These are phyloP conservation scores for Globisporangium rhizosaccharum DNA, from an alignment of 352 stramenopile genomes.

Conservation along the genomic window DNA sequence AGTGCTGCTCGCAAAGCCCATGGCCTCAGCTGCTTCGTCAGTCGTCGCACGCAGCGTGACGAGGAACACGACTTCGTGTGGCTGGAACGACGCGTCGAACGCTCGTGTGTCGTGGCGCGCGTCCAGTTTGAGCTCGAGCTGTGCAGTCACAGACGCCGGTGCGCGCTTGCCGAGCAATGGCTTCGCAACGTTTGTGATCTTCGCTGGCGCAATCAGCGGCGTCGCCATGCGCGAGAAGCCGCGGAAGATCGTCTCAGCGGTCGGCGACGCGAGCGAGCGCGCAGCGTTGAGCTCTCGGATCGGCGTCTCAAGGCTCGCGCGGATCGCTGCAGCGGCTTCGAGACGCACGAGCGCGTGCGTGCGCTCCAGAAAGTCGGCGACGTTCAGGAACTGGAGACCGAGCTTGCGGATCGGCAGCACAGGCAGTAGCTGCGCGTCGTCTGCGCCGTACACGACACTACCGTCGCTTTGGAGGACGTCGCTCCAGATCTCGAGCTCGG, in stretches of 20 bases:
- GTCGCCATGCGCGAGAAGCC: constrained; percentile 41
- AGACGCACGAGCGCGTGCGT: constrained; percentile 90
- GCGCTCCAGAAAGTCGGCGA: constrained; percentile 92
- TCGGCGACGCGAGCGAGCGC: constrained; percentile 28
- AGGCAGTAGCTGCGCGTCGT: constrained; percentile 31
- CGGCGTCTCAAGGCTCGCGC: constrained; percentile 79
- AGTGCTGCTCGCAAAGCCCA: constrained; percentile 39
- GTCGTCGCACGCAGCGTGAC: constrained; percentile 67
- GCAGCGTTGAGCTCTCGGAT: constrained; percentile 70
- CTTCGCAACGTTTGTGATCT: constrained; percentile 83
- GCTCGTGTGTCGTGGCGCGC: constrained; percentile 28
- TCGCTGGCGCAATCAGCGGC: constrained; percentile 29
- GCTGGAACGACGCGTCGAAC: constrained; percentile 86
- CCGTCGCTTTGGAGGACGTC: constrained; percentile 29
- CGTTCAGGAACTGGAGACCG: constrained; percentile 93
- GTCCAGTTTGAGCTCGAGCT: constrained; percentile 86
- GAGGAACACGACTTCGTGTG: constrained; percentile 95
- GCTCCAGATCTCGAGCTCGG: constrained; percentile 88
- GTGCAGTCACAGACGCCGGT: constrained; percentile 78
- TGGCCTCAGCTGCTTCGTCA: constrained; percentile 62
- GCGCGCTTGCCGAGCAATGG: constrained; percentile 86
- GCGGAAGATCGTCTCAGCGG: constrained; percentile 52
- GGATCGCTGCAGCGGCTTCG: constrained; percentile 85
- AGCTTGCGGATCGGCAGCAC: constrained; percentile 91
- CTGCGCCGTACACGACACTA: constrained; percentile 30